Evolutionary conservation across 257 asterid species (phyloP).

Genomic region (Petrea volubilis): DNA sequence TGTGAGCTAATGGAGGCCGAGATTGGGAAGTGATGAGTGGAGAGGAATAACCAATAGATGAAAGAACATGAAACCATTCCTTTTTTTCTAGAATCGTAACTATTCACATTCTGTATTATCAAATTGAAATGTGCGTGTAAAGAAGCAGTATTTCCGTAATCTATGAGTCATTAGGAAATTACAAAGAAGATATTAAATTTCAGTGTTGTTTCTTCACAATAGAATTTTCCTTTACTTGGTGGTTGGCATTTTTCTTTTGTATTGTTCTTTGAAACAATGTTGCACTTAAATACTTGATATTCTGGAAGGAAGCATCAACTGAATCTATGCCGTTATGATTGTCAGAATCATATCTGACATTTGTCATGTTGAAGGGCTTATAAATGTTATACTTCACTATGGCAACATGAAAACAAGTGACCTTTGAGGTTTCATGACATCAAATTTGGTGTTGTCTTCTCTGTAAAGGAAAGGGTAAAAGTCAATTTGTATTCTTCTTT

Average conservation of each 20-base stretch:
- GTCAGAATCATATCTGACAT: slow-evolving; percentile 18
- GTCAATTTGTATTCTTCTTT: not conserved
- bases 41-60: slow-evolving; percentile 22
- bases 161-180: slow-evolving; percentile 3
- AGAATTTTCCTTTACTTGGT: slow-evolving; percentile 45
- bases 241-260: slow-evolving; percentile 31
- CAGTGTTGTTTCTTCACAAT: slow-evolving; percentile 51
- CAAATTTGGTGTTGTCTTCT: slow-evolving; percentile 9
- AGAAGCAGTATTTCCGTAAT: slow-evolving; percentile 15
- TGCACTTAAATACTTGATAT: slow-evolving; percentile 29
- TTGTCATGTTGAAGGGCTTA: slow-evolving; percentile 17
- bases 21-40: slow-evolving; percentile 23
- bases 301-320: slow-evolving; percentile 23
- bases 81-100: slow-evolving; percentile 20
- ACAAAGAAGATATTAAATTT: slow-evolving; percentile 6
- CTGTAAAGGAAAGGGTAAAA: not conserved
- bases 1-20: slow-evolving; percentile 35
- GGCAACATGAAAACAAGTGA: not conserved
- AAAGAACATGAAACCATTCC: slow-evolving; percentile 38
- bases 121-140: not conserved
- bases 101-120: slow-evolving; percentile 28
- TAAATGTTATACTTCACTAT: slow-evolving; percentile 2
- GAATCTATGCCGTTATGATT: slow-evolving; percentile 13
- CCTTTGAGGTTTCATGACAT: slow-evolving; percentile 20
- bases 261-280: slow-evolving; percentile 26